These are phyloP conservation scores for Claviceps spartinae DNA, from an alignment of 2,329 filamentous ascomycete species.

Conservation along the genomic window DNA sequence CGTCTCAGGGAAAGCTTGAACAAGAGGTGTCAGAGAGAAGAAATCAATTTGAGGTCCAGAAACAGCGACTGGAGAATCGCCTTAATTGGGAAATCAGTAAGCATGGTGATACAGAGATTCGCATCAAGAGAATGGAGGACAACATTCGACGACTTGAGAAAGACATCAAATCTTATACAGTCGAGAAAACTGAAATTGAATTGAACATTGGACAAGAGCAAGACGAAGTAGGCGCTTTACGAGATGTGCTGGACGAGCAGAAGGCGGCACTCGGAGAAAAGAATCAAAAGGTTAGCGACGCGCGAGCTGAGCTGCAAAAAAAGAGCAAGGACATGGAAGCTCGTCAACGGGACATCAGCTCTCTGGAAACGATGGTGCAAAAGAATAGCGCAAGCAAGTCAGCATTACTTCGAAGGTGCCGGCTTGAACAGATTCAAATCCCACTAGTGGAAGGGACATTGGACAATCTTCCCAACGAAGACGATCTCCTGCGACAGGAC, in stretches of 20 bases:
- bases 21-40: slow-evolving; percentile 82
- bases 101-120: slow-evolving; percentile 45
- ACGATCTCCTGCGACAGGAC: slow-evolving; percentile 62
- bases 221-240: slow-evolving; percentile 63
- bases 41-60: slow-evolving; percentile 74
- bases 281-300: slow-evolving; percentile 62
- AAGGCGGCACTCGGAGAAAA: slow-evolving; percentile 55
- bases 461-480: slow-evolving; percentile 77
- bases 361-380: slow-evolving; percentile 74
- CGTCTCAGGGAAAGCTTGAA: slow-evolving; percentile 81
- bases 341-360: slow-evolving; percentile 57
- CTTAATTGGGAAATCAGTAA: slow-evolving; percentile 43
- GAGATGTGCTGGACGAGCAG: slow-evolving; percentile 56
- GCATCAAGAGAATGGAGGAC: slow-evolving; percentile 55
- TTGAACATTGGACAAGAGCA: slow-evolving; percentile 57
- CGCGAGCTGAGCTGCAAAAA: slow-evolving; percentile 68
- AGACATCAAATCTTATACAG: slow-evolving; percentile 56
- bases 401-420: slow-evolving; percentile 71
- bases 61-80: slow-evolving; percentile 53
- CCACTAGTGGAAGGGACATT: slow-evolving; percentile 67
- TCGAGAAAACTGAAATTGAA: slow-evolving; percentile 62
- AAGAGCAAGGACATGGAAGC: slow-evolving; percentile 71
- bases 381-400: slow-evolving; percentile 76
- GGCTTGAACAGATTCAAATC: slow-evolving; percentile 82
- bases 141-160: slow-evolving; percentile 52